Evolutionary conservation across 805 yeast species (phyloP), one percentile per base, ranked within the genome.

Genomic region (Ogataea pilisensis): DNA sequence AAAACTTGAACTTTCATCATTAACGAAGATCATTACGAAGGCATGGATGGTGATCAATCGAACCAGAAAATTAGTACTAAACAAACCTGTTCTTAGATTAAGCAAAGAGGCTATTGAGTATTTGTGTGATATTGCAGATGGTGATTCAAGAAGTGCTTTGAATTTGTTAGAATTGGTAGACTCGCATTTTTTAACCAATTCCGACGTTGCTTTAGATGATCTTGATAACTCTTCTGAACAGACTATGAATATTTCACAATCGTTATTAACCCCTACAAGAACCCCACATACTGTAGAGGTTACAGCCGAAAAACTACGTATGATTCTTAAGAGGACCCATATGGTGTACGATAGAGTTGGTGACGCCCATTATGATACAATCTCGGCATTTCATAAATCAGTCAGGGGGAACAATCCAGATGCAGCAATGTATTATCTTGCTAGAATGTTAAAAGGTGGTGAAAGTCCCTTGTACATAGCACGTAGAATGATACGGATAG

Each of bases 331-430:
- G 57, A 63, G 78, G 56, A 72, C 81, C 2, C 74, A 73, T 37
- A 69, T 77, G 62, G 65, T 81, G 50, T 90, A 91, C 57, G 98
- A 93, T 60, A 71, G 86, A 35, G 80, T 78, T 26, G 97, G 97
- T 1, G 99, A 93, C 52, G 78, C 80, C 4, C 99, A 93, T 60
- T 93, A 93, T 61, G 99, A 93, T 59, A 78, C 95, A 1, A 93
- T 93, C 6, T 85, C 95, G 12, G 99, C 99, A 1, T 85, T 93
- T 50, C 99, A 93, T 65, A 93, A 93, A 56, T 77, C 95, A 0
- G 76, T 93, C 0, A 71, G 99, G 42, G 99, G 99, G 0, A 75
- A 86, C 0, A 82, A 91, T 53, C 82, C 90, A 0, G 87, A 93
- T 65, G 98, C 97, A 0, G 82, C 98, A 0, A 64, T 93, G 45